Evolutionary conservation across 495 filamentous ascomycete genomes (phyloP), one percentile per base, ranked within the genome.

Genomic region (Chaetomium cochliodes): DNA sequence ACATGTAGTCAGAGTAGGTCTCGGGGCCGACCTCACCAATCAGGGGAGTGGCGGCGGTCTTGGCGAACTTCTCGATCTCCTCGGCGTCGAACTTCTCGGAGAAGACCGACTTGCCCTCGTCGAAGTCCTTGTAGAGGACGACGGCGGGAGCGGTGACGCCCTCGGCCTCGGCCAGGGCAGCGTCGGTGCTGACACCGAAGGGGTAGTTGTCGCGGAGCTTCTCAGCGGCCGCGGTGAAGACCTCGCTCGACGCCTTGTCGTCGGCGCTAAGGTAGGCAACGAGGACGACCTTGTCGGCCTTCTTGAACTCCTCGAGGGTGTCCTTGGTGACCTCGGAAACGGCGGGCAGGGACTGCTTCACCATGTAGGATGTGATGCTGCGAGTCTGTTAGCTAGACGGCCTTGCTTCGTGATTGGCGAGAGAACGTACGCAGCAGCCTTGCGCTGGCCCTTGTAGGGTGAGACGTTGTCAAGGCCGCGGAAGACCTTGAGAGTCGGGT

Each of bases 401-500:
- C 30, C 26, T 42, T 16, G 25, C 49, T 55, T 15, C 49, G 50
- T 13, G 62, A 51, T 30, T 9, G n/a, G 23, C 12, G 5, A 15
- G 49, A 26, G 47, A 42, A 66, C 91, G 80, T 81, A 94, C 92
- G 92, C 88, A 73, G 87, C 88, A 54, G 92, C 87, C 83, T 99
- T 96, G 75, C 94, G 86, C 77, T 90, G 88, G 72, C 94, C 94
- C 67, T 82, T 83, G 77, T 98, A 99, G 56, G 94, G 88, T 59
- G 86, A 84, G 72, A 87, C 82, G 69, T 88, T 91, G 3, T 97
- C 91, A n/a, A 80, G 80, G 60, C 94, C 94, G 66, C 94, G 93
- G 92, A 98, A 99, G 76, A 99, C 88, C 87, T 98, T 99, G 68
- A 99, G 83, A 60, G 94, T 99, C 28, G 94, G 94, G 81, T 98